Evolutionary conservation across 768 basidiomycete species (phyloP).

Genomic region (Boletus rubroflammeus): DNA sequence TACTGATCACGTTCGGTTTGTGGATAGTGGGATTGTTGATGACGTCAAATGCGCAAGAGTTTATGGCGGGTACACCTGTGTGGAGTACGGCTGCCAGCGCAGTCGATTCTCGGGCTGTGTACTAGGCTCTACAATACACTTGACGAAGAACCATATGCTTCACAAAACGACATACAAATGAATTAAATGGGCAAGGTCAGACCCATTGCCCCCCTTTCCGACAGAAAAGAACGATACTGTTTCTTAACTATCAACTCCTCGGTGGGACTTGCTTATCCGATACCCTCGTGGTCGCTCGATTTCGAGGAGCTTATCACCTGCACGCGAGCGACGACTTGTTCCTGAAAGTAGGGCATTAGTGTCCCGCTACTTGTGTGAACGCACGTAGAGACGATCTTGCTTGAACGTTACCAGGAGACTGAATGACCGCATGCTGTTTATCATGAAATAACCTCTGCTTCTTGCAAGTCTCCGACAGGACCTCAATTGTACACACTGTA

Average conservation of each 20-base stretch:
- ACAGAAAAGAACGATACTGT: background rate
- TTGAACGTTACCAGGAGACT: background rate
- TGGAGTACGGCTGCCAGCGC: slow-evolving; percentile 26
- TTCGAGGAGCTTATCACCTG: background rate
- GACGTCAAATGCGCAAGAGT: slow-evolving; percentile 62
- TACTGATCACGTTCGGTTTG: background rate
- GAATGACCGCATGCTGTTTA: background rate
- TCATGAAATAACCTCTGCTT: background rate
- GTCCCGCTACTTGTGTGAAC: background rate
- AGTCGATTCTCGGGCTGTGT: slow-evolving; percentile 34
- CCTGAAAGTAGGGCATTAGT: background rate
- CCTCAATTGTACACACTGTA: too few relatives aligned
- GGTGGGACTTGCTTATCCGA: background rate
- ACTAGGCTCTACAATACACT: slow-evolving; percentile 12
- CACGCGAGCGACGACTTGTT: background rate
- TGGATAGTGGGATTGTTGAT: slow-evolving; percentile 74
- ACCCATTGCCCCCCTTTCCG: background rate
- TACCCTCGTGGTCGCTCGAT: background rate
- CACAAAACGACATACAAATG: background rate
- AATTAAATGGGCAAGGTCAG: background rate
- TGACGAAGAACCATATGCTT: background rate
- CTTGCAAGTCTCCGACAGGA: too few relatives aligned
- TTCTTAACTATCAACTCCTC: background rate
- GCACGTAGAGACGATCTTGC: background rate
- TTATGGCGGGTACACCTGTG: slow-evolving; percentile 38